Percentiles rank a stretch among this genome's conserved stretches.
Conservation (phyloP, 2,329 filamentous ascomycete genomes). For the Colletotrichum karsti region DNA sequence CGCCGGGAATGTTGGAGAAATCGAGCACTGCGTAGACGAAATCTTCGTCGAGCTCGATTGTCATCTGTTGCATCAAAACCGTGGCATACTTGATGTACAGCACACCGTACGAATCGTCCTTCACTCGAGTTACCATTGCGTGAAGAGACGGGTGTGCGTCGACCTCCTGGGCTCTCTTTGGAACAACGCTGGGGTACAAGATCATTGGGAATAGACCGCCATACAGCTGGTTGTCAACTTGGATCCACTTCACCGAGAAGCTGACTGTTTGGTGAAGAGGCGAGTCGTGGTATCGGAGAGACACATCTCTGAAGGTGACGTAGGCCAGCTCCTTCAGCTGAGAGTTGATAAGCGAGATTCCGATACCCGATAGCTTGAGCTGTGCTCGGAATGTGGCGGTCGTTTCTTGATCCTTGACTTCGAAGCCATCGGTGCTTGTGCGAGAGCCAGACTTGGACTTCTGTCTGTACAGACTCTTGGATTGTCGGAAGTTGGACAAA, state of each 20-base stretch:
- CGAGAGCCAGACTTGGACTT: constrained; percentile 62
- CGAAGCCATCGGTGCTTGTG: constrained; percentile 75
- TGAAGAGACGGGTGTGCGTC: constrained; percentile 96
- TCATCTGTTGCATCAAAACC: constrained; percentile 95
- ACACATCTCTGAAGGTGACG: constrained; percentile 89
- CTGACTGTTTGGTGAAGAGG: constrained; percentile 91
- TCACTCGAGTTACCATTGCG: constrained; percentile 89
- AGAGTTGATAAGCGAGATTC: constrained; percentile 91
- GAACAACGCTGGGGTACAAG: constrained; percentile 95
- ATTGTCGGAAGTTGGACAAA: constrained; percentile 90
- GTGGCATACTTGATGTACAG: constrained; percentile 99
- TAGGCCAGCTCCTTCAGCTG: constrained; percentile 94
- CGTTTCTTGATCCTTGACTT: constrained; percentile 91
- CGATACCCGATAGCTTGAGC: constrained; percentile 87
- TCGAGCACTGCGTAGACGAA: constrained; percentile 97
- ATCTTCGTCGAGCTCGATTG: constrained; percentile 95
- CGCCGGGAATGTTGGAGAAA: constrained; percentile 91
- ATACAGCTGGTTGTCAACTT: constrained; percentile 98
- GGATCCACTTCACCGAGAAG: constrained; percentile 95
- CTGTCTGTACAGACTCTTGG: constrained; percentile 86
- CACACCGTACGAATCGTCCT: constrained; percentile 98
- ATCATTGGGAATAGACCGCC: constrained; percentile 98
- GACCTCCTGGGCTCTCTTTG: constrained; percentile 95
- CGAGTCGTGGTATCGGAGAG: constrained; percentile 93
- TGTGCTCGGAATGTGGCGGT: constrained; percentile 90